Conservation (phyloP, 2,329 filamentous ascomycete species). For the Emmonsiellopsis sp. region DNA sequence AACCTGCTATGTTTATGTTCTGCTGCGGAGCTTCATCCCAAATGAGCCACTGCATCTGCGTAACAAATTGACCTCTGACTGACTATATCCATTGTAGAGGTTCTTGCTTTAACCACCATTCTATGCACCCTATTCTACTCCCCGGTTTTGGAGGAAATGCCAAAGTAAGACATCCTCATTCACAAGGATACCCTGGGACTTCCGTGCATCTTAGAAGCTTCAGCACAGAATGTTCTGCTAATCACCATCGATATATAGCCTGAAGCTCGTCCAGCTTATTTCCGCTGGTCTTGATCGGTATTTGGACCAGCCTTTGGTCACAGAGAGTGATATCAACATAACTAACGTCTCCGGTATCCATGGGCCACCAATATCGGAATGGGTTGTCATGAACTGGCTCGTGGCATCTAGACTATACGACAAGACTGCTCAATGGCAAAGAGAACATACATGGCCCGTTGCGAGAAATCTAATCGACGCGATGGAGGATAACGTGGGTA, state of each 20-base stretch:
- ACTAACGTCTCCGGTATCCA: slow-evolving; percentile 49
- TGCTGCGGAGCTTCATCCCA: not conserved
- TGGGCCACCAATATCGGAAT: slow-evolving; percentile 57
- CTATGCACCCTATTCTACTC: slow-evolving; percentile 40
- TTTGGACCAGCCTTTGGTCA: slow-evolving; percentile 44
- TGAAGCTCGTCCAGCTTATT: slow-evolving; percentile 47
- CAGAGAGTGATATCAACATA: slow-evolving; percentile 42
- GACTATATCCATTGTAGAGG: slow-evolving; percentile 15
- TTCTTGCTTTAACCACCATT: slow-evolving; percentile 35
- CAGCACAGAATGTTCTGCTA: too few species aligned
- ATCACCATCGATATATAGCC: slow-evolving; percentile 14
- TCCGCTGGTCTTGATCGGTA: slow-evolving; percentile 50
- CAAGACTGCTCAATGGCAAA: slow-evolving; percentile 48
- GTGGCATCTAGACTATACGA: slow-evolving; percentile 48
- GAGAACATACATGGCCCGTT: slow-evolving; percentile 44
- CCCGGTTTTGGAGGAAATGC: slow-evolving; percentile 18
- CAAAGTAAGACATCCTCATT: slow-evolving; percentile 14
- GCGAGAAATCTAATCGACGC: slow-evolving; percentile 19
- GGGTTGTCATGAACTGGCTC: slow-evolving; percentile 54
- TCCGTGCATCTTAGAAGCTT: not conserved
- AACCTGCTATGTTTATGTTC: not conserved
- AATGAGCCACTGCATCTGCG: not conserved
- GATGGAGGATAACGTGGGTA: slow-evolving; percentile 47
- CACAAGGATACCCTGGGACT: too few species aligned
- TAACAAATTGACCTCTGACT: not conserved